Base-by-base conservation (phyloP, 805 yeast species). In the Metschnikowia arizonensis region DNA sequence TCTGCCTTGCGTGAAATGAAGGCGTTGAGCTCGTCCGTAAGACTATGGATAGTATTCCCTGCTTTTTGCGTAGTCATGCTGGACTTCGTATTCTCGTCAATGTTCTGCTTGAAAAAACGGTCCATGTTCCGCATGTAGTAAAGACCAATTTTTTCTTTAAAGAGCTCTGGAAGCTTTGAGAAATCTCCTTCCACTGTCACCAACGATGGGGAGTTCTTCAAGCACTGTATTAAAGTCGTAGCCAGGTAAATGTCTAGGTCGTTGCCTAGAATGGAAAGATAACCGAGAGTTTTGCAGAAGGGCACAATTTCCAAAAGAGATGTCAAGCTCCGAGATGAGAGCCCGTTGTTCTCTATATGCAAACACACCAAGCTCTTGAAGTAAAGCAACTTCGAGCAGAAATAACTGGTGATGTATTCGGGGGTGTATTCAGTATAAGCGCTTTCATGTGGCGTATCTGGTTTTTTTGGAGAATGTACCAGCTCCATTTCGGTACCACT, bases 111-210 rank as follows among this genome's bases (percentile, higher is more conserved):
- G 44, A 83, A 64, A 42, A 75, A 70, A 18, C 66, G 54, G 61
- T 84, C 88, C 83, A 89, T 83, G 62, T 90, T 90, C 55, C 84
- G 77, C 83, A 90, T 82, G 39, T 93, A 78, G 54, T 85, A 82
- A 35, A 86, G 73, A 1, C 95, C 93, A 47, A 89, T 77, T 56
- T 82, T 77, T 33, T 88, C 85, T 56, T 78, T 81, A 51, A 83
- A 74, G 40, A 74, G 69, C 43, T 76, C 78, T 10, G 90, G 83
- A 52, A 86, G 73, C 17, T 72, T 64, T 17, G 74, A 81, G 46
- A 74, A 74, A 54, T 86, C 90, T 41, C 86, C 70, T 53, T 85
- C 93, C 32, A 88, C 64, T 12, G 82, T 79, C 42, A 81, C 77
- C 37, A 90, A 66, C n/a, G 82, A 74, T 19, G 74, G 73, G 0